Percentiles rank a stretch among this genome's conserved stretches.
Evolutionary conservation across 345 rosid species (phyloP).

Genomic region (Turnera subulata): DNA sequence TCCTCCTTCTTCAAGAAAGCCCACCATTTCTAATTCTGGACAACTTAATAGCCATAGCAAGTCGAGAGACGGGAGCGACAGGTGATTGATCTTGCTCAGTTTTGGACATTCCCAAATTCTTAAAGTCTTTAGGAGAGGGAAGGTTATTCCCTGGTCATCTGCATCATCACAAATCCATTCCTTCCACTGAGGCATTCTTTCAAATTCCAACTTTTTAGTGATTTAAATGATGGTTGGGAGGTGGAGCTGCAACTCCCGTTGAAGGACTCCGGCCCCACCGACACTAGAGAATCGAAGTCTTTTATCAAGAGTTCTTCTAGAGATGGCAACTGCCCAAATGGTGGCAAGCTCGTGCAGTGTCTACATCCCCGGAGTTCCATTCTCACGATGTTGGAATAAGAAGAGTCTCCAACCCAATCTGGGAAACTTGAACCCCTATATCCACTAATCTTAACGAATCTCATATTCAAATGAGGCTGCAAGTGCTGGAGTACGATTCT

Average conservation of each 20-base stretch:
- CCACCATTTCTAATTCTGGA: conserved; percentile 9
- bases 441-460: too few relatives aligned
- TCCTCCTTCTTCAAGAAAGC: conserved; percentile 17
- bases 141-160: too few relatives aligned
- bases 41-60: conserved; percentile 4
- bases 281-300: neutral
- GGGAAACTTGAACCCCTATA: too few relatives aligned
- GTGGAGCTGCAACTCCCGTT: neutral
- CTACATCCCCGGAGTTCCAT: too few relatives aligned
- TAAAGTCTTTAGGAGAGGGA: conserved; percentile 6
- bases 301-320: neutral
- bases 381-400: too few relatives aligned
- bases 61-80: conserved; percentile 11
- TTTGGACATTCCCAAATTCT: neutral
- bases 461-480: too few relatives aligned
- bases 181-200: neutral
- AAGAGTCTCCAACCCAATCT: too few relatives aligned
- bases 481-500: neutral
- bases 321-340: neutral
- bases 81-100: neutral
- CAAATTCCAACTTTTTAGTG: neutral
- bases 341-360: too few relatives aligned
- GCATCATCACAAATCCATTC: too few relatives aligned
- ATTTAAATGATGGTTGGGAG: neutral
- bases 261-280: neutral